Base-by-base conservation (phyloP, 1,284 basidiomycete species). In the Trametes polyzona region DNA sequence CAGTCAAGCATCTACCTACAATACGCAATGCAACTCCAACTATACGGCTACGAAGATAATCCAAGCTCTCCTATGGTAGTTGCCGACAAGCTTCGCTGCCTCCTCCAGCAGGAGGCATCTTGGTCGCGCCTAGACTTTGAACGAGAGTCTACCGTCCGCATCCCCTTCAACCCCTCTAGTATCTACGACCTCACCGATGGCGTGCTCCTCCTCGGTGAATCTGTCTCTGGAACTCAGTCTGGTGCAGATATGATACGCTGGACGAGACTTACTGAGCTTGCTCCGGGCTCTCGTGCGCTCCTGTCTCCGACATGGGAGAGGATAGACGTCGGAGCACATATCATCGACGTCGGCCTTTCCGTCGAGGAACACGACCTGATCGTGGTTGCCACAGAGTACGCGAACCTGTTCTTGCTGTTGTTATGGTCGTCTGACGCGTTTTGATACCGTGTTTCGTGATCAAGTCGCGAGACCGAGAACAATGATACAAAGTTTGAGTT, bases 281-380 rank as follows among this genome's bases (percentile, higher is more conserved):
- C 46, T 1, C 30, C 41, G 14, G 16, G 21, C 7, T 30, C 41
- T n/a, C 26, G 33, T 23, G 17, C 39, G 4, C 11, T 44, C 0
- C 14, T 35, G 7, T 9, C 40, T 9, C 26, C 29, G 11, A 16
- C 23, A 14, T 81, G 78, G 79, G 65, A 62, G 19, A 65, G 54
- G 24, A 71, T 81, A 11, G 52, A 68, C 10, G 61, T 75, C 76
- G 51, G 65, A 3, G 52, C 61, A 8, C 62, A 59, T 24, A 64
- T 65, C 35, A 58, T 67, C 35, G 67, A 82, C 61, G 72, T 82
- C 58, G 80, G 78, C 0, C 58, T 82, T n/a, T 71, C 74, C 26
- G 66, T 81, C 11, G 67, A 77, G 21, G 80, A 82, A 61, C 78
- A 81, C 57, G 78, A 83, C 63, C 66, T 83, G 14, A 70, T 81